These are phyloP conservation scores for Schwanniomyces occidentalis DNA, from an alignment of 805 yeast genomes.

Conservation along the genomic window DNA sequence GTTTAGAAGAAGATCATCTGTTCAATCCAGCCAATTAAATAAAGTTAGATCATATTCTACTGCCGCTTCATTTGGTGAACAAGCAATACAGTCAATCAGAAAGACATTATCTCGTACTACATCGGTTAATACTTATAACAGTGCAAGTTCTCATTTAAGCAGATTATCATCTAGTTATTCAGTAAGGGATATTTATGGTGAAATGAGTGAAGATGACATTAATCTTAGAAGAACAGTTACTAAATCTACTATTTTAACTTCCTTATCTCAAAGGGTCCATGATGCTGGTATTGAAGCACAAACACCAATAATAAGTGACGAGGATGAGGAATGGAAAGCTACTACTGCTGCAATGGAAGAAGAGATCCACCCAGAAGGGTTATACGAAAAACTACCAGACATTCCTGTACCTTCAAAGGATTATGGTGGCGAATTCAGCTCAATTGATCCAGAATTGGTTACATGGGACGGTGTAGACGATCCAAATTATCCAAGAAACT, in stretches of 20 bases:
- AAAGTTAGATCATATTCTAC: background rate
- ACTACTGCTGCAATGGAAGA: constrained; percentile 17
- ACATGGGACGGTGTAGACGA: constrained; percentile 68
- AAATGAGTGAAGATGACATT: constrained; percentile 34
- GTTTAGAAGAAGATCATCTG: background rate
- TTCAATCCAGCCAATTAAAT: background rate
- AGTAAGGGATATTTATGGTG: constrained; percentile 43
- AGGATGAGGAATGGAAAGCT: constrained; percentile 8
- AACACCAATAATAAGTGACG: constrained; percentile 8
- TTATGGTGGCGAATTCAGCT: constrained; percentile 54
- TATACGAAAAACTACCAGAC: constrained; percentile 21
- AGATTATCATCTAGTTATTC: constrained; percentile 19
- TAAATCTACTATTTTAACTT: constrained; percentile 43
- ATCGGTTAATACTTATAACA: constrained; percentile 1
- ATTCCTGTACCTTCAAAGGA: constrained; percentile 34
- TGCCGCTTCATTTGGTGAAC: background rate
- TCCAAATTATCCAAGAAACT: constrained; percentile 64
- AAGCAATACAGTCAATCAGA: background rate
- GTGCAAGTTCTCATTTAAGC: no score
- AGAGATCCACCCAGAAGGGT: constrained; percentile 4
- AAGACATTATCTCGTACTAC: constrained; percentile 1
- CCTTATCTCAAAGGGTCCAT: constrained; percentile 27
- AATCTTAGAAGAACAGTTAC: constrained; percentile 45
- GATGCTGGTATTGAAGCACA: constrained; percentile 4
- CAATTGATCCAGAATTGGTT: constrained; percentile 63